Conservation (phyloP, 495 filamentous ascomycete species). For the Arthonia radiata region DNA sequence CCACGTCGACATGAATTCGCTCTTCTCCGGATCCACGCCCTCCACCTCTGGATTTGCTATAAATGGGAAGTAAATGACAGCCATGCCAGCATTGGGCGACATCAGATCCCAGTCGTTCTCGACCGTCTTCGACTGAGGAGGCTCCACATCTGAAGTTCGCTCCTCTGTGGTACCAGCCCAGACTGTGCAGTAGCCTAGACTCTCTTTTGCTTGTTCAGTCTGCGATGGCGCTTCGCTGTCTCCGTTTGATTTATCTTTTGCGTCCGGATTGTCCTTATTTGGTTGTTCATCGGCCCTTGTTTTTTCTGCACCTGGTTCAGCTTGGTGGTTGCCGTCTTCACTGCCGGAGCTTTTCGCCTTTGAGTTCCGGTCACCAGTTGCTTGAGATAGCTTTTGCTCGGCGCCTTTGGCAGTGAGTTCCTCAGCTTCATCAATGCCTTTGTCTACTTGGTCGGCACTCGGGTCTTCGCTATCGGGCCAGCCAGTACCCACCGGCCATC, state of each 20-base stretch:
- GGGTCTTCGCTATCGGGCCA: slow-evolving; percentile 51
- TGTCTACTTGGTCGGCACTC: slow-evolving; percentile 25
- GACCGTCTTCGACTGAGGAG: slow-evolving; percentile 36
- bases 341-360: slow-evolving; percentile 6
- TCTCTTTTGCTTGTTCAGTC: slow-evolving; percentile 14
- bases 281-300: slow-evolving; percentile 5
- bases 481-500: slow-evolving; percentile 77
- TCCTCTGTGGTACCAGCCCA: slow-evolving; percentile 78
- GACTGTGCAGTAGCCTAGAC: slow-evolving; percentile 73
- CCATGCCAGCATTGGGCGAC: slow-evolving; percentile 57
- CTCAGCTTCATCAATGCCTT: slow-evolving; percentile 43
- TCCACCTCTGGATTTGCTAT: slow-evolving; percentile 54
- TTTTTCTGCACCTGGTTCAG: too few species aligned
- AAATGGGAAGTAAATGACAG: slow-evolving; percentile 78
- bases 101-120: slow-evolving; percentile 50
- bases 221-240: slow-evolving; percentile 6
- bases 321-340: too few species aligned
- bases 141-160: slow-evolving; percentile 28
- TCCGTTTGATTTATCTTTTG: slow-evolving; percentile 6
- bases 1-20: slow-evolving; percentile 83
- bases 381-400: slow-evolving; percentile 34
- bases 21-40: slow-evolving; percentile 53
- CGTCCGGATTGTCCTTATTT: slow-evolving; percentile 5
- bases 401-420: slow-evolving; percentile 31
- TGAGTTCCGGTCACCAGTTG: slow-evolving; percentile 24